A percentile compares a stretch with the other conserved stretches of the same genome.
Conservation (phyloP, 805 yeast species). For the Kodamaea kaohsiungensis region DNA sequence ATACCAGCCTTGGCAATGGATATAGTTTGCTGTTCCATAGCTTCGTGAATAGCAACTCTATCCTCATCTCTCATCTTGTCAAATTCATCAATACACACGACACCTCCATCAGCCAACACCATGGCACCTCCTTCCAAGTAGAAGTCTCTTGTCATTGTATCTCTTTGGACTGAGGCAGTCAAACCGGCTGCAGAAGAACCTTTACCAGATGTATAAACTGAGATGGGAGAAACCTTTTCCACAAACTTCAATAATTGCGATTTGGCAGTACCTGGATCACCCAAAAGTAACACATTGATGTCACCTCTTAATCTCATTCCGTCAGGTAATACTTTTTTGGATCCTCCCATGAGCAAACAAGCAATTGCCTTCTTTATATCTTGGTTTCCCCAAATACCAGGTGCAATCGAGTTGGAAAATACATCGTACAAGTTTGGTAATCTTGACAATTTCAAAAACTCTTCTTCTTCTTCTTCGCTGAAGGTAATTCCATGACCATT, state of each 20-base stretch:
- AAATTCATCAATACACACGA: slow-evolving; percentile 97
- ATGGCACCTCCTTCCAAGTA: slow-evolving; percentile 99
- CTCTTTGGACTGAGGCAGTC: slow-evolving; percentile 97
- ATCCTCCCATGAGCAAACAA: slow-evolving; percentile 91
- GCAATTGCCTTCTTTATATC: slow-evolving; percentile 94
- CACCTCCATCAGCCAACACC: slow-evolving; percentile 99
- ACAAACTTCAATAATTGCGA: slow-evolving; percentile 94
- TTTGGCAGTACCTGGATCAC: slow-evolving; percentile 99
- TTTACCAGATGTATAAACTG: slow-evolving; percentile 97
- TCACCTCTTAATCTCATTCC: slow-evolving; percentile 98
- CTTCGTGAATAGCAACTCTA: slow-evolving; percentile 98
- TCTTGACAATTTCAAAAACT: slow-evolving; percentile 76
- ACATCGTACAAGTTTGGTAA: slow-evolving; percentile 82
- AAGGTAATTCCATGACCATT: slow-evolving; percentile 61
- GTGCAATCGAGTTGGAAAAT: slow-evolving; percentile 90
- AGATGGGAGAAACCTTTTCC: slow-evolving; percentile 90
- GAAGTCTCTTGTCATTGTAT: slow-evolving; percentile 83
- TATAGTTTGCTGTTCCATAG: slow-evolving; percentile 99
- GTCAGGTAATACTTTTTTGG: slow-evolving; percentile 88
- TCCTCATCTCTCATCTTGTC: slow-evolving; percentile 99
- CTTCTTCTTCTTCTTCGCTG: slow-evolving; percentile 93
- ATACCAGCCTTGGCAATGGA: slow-evolving; percentile 99
- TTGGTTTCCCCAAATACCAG: slow-evolving; percentile 90
- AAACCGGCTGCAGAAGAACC: slow-evolving; percentile 99
- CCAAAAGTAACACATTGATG: slow-evolving; percentile 86